A percentile compares a stretch with the other conserved stretches of the same genome.
phyloP scores from a whole-genome alignment of 2,329 filamentous ascomycete species.

The Sporothrix mexicana region DNA sequence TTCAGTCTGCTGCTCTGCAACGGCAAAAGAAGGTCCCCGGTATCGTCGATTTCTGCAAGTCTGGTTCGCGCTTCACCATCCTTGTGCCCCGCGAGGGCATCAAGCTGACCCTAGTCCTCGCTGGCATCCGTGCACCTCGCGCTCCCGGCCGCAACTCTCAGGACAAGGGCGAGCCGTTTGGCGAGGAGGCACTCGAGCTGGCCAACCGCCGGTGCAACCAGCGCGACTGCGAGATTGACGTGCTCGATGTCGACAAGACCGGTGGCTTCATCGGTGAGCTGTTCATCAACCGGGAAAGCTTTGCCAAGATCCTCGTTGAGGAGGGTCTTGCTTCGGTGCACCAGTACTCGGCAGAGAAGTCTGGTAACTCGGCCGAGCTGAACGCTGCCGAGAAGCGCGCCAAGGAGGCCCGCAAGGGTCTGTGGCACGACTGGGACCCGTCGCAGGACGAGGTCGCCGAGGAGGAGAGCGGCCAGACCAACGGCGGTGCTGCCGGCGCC shows the following conservation, averaged over 20 bases:
- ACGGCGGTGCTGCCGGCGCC: constrained; percentile 48
- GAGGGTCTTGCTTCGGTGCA: constrained; percentile 93
- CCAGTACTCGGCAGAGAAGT: constrained; percentile 93
- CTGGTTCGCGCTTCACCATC: constrained; percentile 92
- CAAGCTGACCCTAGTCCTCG: constrained; percentile 93
- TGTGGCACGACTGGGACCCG: constrained; percentile 96
- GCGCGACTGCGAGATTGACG: constrained; percentile 93
- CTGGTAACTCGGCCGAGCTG: constrained; percentile 85
- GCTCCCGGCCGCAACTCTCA: constrained; percentile 77
- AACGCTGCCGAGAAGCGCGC: constrained; percentile 86
- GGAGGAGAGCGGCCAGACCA: constrained; percentile 56
- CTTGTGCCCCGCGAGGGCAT: constrained; percentile 90
- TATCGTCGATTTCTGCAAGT: constrained; percentile 96
- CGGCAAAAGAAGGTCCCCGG: constrained; percentile 92
- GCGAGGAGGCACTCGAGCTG: constrained; percentile 91
- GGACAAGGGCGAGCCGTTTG: constrained; percentile 89
- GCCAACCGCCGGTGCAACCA: constrained; percentile 88
- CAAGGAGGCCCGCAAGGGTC: constrained; percentile 83
- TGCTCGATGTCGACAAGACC: constrained; percentile 93
- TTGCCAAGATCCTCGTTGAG: constrained; percentile 90
- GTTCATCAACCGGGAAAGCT: constrained; percentile 93
- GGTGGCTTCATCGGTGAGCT: constrained; percentile 96
- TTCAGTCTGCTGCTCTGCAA: constrained; percentile 84
- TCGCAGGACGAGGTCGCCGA: constrained; percentile 73
- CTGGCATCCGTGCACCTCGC: constrained; percentile 86